These are phyloP conservation scores for Hypoxylon crocopeplum DNA, from an alignment of 495 filamentous ascomycete genomes.

Conservation along the genomic window DNA sequence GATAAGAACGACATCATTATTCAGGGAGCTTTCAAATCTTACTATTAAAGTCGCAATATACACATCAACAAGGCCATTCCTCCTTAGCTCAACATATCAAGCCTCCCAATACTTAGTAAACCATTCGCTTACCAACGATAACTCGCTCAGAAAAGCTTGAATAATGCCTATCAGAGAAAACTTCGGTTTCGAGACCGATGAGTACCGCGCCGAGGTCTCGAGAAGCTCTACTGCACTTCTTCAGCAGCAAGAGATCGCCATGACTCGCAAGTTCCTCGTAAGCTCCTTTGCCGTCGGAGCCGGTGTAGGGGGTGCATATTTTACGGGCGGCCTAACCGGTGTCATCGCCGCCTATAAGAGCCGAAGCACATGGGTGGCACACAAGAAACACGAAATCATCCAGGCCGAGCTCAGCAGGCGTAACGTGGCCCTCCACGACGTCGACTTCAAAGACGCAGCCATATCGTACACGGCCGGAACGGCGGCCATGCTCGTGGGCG, in stretches of 20 bases:
- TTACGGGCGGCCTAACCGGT: constrained; percentile 6
- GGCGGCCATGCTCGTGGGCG: background rate
- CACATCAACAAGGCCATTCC: too few relatives aligned
- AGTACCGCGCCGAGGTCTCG: constrained; percentile 3
- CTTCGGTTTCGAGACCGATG: constrained; percentile 6
- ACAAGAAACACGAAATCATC: constrained; percentile 18
- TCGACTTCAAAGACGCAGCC: constrained; percentile 5
- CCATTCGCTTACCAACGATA: too few relatives aligned
- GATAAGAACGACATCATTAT: too few relatives aligned
- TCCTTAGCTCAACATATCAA: too few relatives aligned
- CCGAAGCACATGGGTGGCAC: constrained; percentile 15
- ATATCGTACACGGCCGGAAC: background rate
- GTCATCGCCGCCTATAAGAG: constrained; percentile 9
- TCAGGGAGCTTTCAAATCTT: too few relatives aligned
- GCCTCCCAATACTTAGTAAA: too few relatives aligned
- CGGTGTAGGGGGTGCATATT: background rate
- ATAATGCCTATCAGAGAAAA: constrained; percentile 23
- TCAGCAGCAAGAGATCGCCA: constrained; percentile 7
- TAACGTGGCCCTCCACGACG: background rate
- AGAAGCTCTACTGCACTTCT: background rate
- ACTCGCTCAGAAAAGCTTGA: too few relatives aligned
- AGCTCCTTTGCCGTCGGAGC: constrained; percentile 3
- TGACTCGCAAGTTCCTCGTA: constrained; percentile 5
- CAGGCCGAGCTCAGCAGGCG: constrained; percentile 12
- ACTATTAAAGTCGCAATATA: too few relatives aligned